These are phyloP conservation scores for Rubia yunnanensis DNA, from an alignment of 257 asterid genomes.

Conservation along the genomic window DNA sequence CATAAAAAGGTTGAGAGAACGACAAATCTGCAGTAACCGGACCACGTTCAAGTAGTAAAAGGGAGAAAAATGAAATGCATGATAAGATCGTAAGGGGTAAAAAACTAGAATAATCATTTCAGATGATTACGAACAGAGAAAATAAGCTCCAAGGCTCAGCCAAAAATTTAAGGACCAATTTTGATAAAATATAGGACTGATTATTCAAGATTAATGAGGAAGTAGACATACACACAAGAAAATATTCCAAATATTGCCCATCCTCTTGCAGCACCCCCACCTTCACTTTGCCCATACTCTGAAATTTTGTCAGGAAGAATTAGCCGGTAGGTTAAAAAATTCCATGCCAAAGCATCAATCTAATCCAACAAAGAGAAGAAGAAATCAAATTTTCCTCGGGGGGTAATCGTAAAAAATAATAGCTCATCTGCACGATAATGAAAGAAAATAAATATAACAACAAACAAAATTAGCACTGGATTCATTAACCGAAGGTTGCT, in stretches of 20 bases:
- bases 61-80: not conserved
- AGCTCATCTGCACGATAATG: not conserved
- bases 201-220: constrained; percentile 4
- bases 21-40: constrained; percentile 44
- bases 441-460: not conserved
- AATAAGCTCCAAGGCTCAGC: constrained; percentile 9
- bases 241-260: constrained; percentile 88
- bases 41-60: constrained; percentile 9
- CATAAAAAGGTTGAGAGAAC: constrained; percentile 54
- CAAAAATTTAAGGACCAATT: not conserved
- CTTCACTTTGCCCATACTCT: constrained; percentile 53
- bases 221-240: constrained; percentile 63
- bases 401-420: not conserved
- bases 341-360: not conserved
- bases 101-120: not conserved
- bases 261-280: constrained; percentile 51
- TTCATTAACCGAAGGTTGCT: not conserved
- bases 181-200: not conserved
- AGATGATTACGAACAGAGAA: not conserved
- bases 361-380: not conserved
- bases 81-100: not conserved
- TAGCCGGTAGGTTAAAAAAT: not conserved
- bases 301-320: constrained; percentile 9
- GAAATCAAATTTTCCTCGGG: not conserved
- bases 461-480: not conserved